Evolutionary conservation across 2,329 filamentous ascomycete genomes (phyloP).

Genomic region (Fusarium verrucosum): DNA sequence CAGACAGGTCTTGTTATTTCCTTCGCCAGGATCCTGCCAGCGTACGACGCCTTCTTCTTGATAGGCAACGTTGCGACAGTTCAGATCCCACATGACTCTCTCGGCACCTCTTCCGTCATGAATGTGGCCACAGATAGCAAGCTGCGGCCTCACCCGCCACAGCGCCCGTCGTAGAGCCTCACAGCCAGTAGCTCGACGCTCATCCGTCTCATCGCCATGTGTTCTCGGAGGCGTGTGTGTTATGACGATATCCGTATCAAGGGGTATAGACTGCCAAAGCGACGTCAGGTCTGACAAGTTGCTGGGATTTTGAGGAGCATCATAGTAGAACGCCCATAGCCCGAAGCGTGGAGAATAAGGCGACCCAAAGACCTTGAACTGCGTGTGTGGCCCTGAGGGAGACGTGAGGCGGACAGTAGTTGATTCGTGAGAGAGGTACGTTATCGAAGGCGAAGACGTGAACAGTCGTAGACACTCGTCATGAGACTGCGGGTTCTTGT

Average conservation of each 20-base stretch:
- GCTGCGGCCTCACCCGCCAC: slow-evolving; percentile 67
- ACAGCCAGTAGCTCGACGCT: slow-evolving; percentile 63
- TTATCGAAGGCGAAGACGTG: slow-evolving; percentile 63
- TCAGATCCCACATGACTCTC: slow-evolving; percentile 68
- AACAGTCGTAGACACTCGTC: slow-evolving; percentile 65
- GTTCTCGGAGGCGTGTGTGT: slow-evolving; percentile 74
- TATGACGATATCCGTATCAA: slow-evolving; percentile 71
- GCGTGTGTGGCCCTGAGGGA: slow-evolving; percentile 63
- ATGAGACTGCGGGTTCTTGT: slow-evolving; percentile 62
- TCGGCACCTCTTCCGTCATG: slow-evolving; percentile 73
- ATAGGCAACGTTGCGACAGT: slow-evolving; percentile 51
- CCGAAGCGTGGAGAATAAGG: slow-evolving; percentile 68
- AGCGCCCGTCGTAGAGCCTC: slow-evolving; percentile 65
- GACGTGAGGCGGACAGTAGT: slow-evolving; percentile 63
- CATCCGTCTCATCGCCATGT: slow-evolving; percentile 63
- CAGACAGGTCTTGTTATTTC: slow-evolving; percentile 67
- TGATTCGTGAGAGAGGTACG: slow-evolving; percentile 70
- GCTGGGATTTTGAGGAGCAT: slow-evolving; percentile 38
- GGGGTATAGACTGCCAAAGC: slow-evolving; percentile 70
- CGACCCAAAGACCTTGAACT: slow-evolving; percentile 75
- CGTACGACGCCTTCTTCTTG: slow-evolving; percentile 54
- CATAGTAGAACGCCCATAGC: slow-evolving; percentile 75
- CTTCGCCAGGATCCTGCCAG: slow-evolving; percentile 69
- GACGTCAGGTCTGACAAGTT: slow-evolving; percentile 41
- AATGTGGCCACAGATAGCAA: slow-evolving; percentile 77